Conservation (phyloP, 257 asterid genomes). For the Solanum tarijense region DNA sequence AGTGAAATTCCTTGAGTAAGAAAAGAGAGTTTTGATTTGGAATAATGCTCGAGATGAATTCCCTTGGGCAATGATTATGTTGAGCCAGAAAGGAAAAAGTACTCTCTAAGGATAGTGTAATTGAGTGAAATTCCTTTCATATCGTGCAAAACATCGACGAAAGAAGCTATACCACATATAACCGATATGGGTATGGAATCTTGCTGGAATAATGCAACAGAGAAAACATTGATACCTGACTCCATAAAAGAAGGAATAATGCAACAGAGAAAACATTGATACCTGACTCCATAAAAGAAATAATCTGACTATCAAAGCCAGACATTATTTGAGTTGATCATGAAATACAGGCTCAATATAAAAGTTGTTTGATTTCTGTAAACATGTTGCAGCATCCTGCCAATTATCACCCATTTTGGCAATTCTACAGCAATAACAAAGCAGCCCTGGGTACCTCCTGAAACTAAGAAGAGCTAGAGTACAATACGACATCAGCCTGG, state of each 20-base stretch:
- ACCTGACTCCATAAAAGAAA: neutral
- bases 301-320: neutral
- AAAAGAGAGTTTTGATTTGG: neutral
- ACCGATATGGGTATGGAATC: neutral
- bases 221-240: neutral
- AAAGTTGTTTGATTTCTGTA: neutral
- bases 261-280: neutral
- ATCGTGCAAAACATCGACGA: neutral
- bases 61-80: neutral
- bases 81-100: neutral
- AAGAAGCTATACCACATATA: neutral
- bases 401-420: neutral
- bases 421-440: neutral
- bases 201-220: neutral
- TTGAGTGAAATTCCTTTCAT: neutral
- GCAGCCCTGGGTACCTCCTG: neutral
- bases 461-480: neutral
- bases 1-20: neutral
- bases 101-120: neutral
- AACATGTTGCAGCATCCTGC: neutral
- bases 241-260: neutral
- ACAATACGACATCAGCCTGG: neutral
- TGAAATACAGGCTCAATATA: neutral
- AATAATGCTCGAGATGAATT: neutral
- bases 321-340: neutral